Evolutionary conservation across 108 stramenopile species (phyloP).

Genomic region (Skeletonema costatum): DNA sequence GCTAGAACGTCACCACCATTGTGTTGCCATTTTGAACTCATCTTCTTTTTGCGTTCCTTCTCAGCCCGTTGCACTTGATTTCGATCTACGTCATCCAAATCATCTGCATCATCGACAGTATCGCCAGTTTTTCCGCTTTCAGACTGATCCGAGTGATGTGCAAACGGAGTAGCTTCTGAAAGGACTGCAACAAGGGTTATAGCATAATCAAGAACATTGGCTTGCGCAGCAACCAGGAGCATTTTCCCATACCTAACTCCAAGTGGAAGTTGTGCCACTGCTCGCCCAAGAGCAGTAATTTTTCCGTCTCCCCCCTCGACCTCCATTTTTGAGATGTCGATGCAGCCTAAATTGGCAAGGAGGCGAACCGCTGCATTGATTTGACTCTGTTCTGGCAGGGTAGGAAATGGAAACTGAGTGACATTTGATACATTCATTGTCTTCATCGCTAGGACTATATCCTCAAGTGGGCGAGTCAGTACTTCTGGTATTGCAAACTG

Average conservation of each 20-base stretch:
- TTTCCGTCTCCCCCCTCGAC: conserved; percentile 76
- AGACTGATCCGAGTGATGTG: conserved; percentile 37
- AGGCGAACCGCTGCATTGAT: conserved; percentile 73
- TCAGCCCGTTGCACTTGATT: conserved; percentile 40
- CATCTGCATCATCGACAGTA: conserved; percentile 36
- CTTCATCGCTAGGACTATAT: conserved; percentile 92
- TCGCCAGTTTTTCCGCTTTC: conserved; percentile 24
- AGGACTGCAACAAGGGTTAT: conserved; percentile 79
- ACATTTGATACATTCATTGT: conserved; percentile 81
- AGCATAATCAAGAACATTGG: conserved; percentile 83
- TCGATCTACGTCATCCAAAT: conserved; percentile 61
- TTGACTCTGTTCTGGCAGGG: conserved; percentile 71
- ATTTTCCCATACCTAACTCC: conserved; percentile 89
- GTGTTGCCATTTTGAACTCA: conserved; percentile 71
- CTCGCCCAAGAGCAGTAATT: conserved; percentile 75
- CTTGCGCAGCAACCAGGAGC: conserved; percentile 87
- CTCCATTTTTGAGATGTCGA: conserved; percentile 70
- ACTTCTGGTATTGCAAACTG: conserved; percentile 88
- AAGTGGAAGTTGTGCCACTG: conserved; percentile 82
- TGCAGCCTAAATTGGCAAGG: conserved; percentile 80
- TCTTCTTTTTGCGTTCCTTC: conserved; percentile 31
- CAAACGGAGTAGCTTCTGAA: conserved; percentile 80
- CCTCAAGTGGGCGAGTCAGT: conserved; percentile 81
- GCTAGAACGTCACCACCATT: conserved; percentile 81
- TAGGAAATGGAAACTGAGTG: conserved; percentile 79